Evolutionary conservation across 768 basidiomycete species (phyloP).

Genomic region (Artomyces pyxidatus): DNA sequence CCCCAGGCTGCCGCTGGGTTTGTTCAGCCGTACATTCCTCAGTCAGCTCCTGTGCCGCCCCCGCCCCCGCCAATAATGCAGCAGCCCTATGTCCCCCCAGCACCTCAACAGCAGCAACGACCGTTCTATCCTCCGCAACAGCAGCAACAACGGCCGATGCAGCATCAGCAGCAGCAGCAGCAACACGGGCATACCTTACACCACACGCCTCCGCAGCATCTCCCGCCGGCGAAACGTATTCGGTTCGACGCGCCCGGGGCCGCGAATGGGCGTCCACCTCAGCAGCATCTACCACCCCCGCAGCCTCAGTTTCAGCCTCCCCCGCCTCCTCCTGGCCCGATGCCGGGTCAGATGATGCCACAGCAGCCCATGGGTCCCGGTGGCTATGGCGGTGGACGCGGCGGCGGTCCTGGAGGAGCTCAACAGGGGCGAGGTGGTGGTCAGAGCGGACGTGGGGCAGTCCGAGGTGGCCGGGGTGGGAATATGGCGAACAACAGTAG

Average conservation of each 20-base stretch:
- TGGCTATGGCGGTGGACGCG: slow-evolving; percentile 28
- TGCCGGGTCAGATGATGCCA: slow-evolving; percentile 28
- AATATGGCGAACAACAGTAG: slow-evolving; percentile 38
- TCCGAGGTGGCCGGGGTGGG: slow-evolving; percentile 39
- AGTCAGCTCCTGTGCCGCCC: slow-evolving; percentile 44
- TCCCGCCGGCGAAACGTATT: slow-evolving; percentile 89
- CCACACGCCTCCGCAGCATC: slow-evolving; percentile 67
- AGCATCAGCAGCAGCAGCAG: slow-evolving; percentile 32
- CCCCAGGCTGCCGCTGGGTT: slow-evolving; percentile 50
- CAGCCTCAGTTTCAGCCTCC: slow-evolving; percentile 63
- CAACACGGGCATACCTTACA: slow-evolving; percentile 34
- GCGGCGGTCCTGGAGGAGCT: slow-evolving; percentile 31
- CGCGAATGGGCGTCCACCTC: slow-evolving; percentile 45
- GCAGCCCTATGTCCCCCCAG: slow-evolving; percentile 22
- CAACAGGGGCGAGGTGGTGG: slow-evolving; percentile 33
- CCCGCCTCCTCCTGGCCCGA: slow-evolving; percentile 33
- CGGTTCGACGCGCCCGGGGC: slow-evolving; percentile 53
- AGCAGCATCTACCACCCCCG: slow-evolving; percentile 43
- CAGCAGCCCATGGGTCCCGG: slow-evolving; percentile 24
- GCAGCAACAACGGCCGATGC: slow-evolving; percentile 27
- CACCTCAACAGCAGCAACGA: slow-evolving; percentile 28
- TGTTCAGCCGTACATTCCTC: slow-evolving; percentile 61
- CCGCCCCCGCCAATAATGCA: slow-evolving; percentile 36
- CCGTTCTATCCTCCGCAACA: slow-evolving; percentile 35
- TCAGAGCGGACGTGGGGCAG: slow-evolving; percentile 33